Evolutionary conservation across 129 eudicot genomes (phyloP).

Genomic region (Solidago caesia): DNA sequence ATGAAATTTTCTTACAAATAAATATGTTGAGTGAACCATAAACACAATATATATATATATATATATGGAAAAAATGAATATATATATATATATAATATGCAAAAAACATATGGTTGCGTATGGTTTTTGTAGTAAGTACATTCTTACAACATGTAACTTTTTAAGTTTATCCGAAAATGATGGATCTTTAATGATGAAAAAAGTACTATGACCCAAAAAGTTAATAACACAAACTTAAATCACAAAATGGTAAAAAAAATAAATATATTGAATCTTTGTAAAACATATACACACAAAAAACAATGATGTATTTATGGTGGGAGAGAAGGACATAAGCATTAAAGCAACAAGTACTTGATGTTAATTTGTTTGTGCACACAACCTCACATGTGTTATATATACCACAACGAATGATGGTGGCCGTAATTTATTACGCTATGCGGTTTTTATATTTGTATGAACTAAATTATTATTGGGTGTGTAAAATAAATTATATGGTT

Average conservation of each 20-base stretch:
- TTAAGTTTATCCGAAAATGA: neutral
- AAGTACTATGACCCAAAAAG: neutral
- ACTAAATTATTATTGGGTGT: too few species aligned
- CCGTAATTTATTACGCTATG: too few species aligned
- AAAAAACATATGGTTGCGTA: neutral
- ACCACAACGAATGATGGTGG: too few species aligned
- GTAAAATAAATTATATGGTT: too few species aligned
- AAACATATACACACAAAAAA: slow-evolving; percentile 16
- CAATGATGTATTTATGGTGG: slow-evolving; percentile 15
- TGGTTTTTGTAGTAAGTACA: slow-evolving; percentile 3
- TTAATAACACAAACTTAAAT: neutral
- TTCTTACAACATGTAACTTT: slow-evolving; percentile 8
- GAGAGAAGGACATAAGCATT: slow-evolving; percentile 32
- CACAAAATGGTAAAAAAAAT: slow-evolving; percentile 1
- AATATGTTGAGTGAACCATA: neutral
- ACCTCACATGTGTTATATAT: slow-evolving; percentile 34
- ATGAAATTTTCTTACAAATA: neutral
- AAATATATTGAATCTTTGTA: slow-evolving; percentile 3
- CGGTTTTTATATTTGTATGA: too few species aligned
- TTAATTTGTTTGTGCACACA: slow-evolving; percentile 33
- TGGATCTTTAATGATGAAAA: neutral
- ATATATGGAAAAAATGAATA: neutral
- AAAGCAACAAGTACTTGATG: slow-evolving; percentile 37
- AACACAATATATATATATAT: neutral
- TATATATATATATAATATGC: neutral